Evolutionary conservation across 2,329 filamentous ascomycete genomes (phyloP), one percentile per base, ranked within the genome.

Genomic region (Didymosphaeria variabile): DNA sequence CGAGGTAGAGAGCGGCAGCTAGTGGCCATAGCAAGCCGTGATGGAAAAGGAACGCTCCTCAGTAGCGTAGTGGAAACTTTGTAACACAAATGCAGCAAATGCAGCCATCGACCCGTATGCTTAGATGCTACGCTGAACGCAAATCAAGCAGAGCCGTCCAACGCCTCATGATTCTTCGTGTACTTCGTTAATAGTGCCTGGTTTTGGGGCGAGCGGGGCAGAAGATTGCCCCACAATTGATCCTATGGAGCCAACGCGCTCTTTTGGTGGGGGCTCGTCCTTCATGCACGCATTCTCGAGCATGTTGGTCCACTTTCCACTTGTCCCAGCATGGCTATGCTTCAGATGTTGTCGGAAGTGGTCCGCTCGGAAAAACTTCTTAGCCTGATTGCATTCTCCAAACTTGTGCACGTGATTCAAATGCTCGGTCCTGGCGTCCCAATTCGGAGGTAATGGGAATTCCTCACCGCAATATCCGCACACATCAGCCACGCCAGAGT

Each of bases 301-400:
- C 86, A 97, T 94, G 79, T 98, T 98, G 13, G 95, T 99, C 95
- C 95, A 99, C 79, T 98, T 98, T 34, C 95, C 95, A 79, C 93
- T 97, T 0, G 93, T 94, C 38, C 95, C 95, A 40, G 92, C 92
- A 80, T 98, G 95, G 77, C 93, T 97, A 78, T 99, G 95, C 83
- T 98, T 99, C 60, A 99, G 84, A 80, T 99, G 95, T 79, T 99
- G 95, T 61, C 95, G 89, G 84, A 99, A 99, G 78, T 99, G 95
- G 78, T 99, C 95, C 36, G 95, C 95, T 40, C 95, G 88, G 82
- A 91, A 99, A 79, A 99, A 99, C 78, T 98, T 98, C 84, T 99
- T 99, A 68, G 91, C 91, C 72, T 95, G 93, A 78, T 99, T 99
- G 86, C 95, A 99, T 81, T 98, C 95, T 65, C 93, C 89, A 77